phyloP scores from a whole-genome alignment of 441 rosid genomes.

The Theobroma grandiflorum region DNA sequence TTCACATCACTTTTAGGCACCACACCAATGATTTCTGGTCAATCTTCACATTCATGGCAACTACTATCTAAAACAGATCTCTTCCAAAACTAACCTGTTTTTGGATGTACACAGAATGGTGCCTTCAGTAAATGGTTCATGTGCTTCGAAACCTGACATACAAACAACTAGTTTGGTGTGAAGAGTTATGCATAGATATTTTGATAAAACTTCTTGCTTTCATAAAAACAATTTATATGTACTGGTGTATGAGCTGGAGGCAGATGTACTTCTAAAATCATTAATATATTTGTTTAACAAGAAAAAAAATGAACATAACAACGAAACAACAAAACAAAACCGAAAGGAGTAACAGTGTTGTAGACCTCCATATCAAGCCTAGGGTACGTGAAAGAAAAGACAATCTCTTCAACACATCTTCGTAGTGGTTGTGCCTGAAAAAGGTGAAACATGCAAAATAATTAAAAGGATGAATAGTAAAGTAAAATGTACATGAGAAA shows the following conservation, averaged over 20 bases:
- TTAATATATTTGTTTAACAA: background rate
- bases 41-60: background rate
- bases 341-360: background rate
- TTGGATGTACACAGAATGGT: conserved; percentile 95
- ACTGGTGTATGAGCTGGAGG: background rate
- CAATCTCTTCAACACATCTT: conserved; percentile 87
- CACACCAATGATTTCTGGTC: background rate
- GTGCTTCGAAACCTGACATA: conserved; percentile 83
- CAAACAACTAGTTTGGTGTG: conserved; percentile 11
- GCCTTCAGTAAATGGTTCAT: conserved; percentile 99
- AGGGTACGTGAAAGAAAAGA: conserved; percentile 85
- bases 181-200: background rate
- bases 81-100: conserved; percentile 67
- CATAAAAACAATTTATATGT: conserved; percentile 8
- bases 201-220: background rate
- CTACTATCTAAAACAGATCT: background rate
- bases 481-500: background rate
- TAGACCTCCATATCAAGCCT: conserved; percentile 73
- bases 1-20: conserved; percentile 5
- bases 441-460: conserved; percentile 14
- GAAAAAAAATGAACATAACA: conserved; percentile 1
- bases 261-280: background rate
- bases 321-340: background rate
- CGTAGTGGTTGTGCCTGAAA: conserved; percentile 71
- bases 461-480: conserved; percentile 9